Conservation (phyloP, 2,329 filamentous ascomycete species). For the Fusarium armeniacum region DNA sequence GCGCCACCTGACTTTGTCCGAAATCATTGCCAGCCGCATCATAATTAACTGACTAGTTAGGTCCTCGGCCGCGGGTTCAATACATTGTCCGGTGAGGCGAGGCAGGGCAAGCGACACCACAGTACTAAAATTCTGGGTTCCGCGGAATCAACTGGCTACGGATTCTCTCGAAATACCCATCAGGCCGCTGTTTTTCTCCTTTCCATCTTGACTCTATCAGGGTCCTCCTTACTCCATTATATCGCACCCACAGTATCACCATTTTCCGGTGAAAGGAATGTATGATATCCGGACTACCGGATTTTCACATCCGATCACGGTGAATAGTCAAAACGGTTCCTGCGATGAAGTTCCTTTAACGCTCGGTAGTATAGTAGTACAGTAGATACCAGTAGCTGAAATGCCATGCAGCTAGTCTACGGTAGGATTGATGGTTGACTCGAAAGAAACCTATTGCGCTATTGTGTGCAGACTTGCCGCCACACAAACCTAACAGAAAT, state of each 20-base stretch:
- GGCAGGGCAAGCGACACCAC: conserved; percentile 1
- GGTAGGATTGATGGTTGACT: background rate
- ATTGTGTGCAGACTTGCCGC: background rate
- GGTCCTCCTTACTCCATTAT: conserved; percentile 13
- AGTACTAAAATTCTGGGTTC: conserved; percentile 6
- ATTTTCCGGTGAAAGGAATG: conserved; percentile 10
- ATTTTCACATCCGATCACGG: conserved; percentile 20
- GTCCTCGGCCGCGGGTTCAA: conserved; percentile 22
- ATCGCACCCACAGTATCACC: conserved; percentile 4
- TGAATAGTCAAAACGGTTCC: background rate
- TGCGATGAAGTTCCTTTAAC: background rate
- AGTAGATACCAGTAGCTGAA: background rate
- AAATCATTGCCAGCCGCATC: conserved; percentile 41
- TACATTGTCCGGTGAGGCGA: conserved; percentile 25
- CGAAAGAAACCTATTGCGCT: conserved; percentile 23
- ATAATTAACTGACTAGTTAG: background rate
- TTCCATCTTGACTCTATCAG: background rate
- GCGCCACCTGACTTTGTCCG: conserved; percentile 29
- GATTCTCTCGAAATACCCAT: conserved; percentile 29
- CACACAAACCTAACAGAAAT: conserved; percentile 13
- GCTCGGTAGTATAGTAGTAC: background rate
- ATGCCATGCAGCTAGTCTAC: background rate
- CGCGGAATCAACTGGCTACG: background rate
- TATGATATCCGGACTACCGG: conserved; percentile 14
- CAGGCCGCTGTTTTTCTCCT: conserved; percentile 8